Percentiles rank a stretch among this genome's conserved stretches.
Evolutionary conservation across 1,284 basidiomycete genomes (phyloP).

Genomic region (Ganoderma lingzhi): DNA sequence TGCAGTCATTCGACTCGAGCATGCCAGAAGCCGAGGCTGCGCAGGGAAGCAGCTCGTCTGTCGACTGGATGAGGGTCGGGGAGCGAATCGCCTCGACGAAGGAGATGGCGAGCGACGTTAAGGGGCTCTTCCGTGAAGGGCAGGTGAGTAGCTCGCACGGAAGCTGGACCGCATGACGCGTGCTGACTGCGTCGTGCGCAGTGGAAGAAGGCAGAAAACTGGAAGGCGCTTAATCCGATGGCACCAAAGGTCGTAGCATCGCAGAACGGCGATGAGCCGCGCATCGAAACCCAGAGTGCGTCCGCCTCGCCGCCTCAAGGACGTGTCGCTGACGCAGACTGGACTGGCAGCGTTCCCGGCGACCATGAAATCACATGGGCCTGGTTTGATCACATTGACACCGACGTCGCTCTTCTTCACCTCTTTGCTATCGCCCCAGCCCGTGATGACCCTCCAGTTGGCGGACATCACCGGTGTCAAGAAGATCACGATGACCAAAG

Average conservation of each 20-base stretch:
- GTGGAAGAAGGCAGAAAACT: constrained; percentile 40
- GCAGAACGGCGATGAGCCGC: constrained; percentile 26
- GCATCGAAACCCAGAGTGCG: constrained; percentile 52
- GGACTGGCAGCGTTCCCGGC: constrained; percentile 63
- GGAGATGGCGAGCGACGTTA: constrained; percentile 51
- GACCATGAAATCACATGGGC: constrained; percentile 51
- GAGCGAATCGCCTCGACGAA: constrained; percentile 55
- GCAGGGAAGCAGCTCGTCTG: constrained; percentile 25
- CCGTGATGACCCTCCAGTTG: constrained; percentile 56
- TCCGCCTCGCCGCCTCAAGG: constrained; percentile 10
- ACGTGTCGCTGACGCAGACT: constrained; percentile 17
- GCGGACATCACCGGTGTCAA: constrained; percentile 61
- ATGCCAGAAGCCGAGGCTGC: constrained; percentile 7
- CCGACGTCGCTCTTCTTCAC: constrained; percentile 60
- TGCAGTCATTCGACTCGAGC: constrained; percentile 9
- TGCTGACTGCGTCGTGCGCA: constrained; percentile 14
- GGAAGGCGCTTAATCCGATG: constrained; percentile 37
- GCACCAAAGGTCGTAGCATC: constrained; percentile 29
- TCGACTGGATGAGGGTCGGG: constrained; percentile 66
- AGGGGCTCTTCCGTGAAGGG: constrained; percentile 47
- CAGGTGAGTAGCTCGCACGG: constrained; percentile 41
- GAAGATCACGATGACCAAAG: constrained; percentile 62
- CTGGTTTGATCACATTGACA: constrained; percentile 68
- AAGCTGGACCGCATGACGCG: not conserved
- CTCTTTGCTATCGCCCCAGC: constrained; percentile 53